phyloP scores from a whole-genome alignment of 2,329 filamentous ascomycete species.

The Annulohypoxylon truncatum region DNA sequence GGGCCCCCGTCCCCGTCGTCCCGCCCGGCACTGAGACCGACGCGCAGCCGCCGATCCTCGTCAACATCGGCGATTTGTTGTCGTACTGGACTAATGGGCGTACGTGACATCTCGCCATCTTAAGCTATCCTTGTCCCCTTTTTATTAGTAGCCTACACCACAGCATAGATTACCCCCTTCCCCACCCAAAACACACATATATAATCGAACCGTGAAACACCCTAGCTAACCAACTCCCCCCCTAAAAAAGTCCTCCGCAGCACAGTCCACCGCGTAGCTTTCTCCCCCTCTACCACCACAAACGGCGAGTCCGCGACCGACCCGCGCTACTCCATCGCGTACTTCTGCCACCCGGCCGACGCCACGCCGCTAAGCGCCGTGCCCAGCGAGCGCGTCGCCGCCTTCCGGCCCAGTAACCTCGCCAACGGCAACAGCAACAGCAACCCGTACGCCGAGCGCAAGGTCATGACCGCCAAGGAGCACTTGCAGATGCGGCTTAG shows the following conservation, averaged over 20 bases:
- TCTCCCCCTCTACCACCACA: slow-evolving; percentile 60
- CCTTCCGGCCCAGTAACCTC: slow-evolving; percentile 3
- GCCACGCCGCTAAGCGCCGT: slow-evolving; percentile 65
- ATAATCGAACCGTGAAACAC: background rate
- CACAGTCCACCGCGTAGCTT: slow-evolving; percentile 90
- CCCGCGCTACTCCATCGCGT: slow-evolving; percentile 73
- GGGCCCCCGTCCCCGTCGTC: slow-evolving; percentile 75
- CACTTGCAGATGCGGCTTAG: slow-evolving; percentile 71
- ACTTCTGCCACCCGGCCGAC: slow-evolving; percentile 74
- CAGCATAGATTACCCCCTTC: no score
- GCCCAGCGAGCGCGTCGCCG: slow-evolving; percentile 67
- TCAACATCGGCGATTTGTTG: slow-evolving; percentile 78
- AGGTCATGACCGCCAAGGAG: slow-evolving; percentile 71
- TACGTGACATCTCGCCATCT: background rate
- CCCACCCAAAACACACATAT: no score
- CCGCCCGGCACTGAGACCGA: slow-evolving; percentile 70
- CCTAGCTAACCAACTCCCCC: background rate
- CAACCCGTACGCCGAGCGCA: slow-evolving; percentile 64
- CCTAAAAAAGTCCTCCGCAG: slow-evolving; percentile 73
- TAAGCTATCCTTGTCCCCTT: background rate
- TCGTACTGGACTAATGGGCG: slow-evolving; percentile 89
- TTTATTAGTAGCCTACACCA: no score
- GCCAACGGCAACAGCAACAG: slow-evolving; percentile 51
- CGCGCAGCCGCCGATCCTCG: slow-evolving; percentile 77
- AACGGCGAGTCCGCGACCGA: slow-evolving; percentile 61